Evolutionary conservation across 345 rosid species (phyloP), one percentile per base, ranked within the genome.

Genomic region (Geranium rotundifolium): DNA sequence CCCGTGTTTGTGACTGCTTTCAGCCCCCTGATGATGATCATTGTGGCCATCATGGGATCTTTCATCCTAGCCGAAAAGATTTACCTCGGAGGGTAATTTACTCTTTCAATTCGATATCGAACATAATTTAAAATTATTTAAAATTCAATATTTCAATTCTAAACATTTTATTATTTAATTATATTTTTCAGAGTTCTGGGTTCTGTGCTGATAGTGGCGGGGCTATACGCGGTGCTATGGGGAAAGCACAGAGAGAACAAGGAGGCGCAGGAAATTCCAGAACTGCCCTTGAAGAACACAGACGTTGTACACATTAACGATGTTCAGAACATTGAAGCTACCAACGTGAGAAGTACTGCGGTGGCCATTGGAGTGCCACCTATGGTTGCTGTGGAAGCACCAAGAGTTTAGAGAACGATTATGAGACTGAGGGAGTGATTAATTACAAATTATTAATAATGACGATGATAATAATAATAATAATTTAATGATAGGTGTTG

Each of bases 1-100:
- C 96, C 96, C 0, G 98, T 89, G 13, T 92, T 92, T 66, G 98
- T 87, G 7, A 89, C 96, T 23, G 89, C 91, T 63, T 92, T 92
- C 65, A 92, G 95, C 77, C 98, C 98, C 5, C 71, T 89, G 72
- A 81, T 92, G 83, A 85, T 89, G 81, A 80, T 92, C 79, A 71
- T 92, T 61, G 88, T 92, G 56, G 92, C 98, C 59, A 72, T 92
- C 83, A 76, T 92, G 84, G 90, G 96, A 27, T 89, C 95, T 56
- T 89, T 92, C 81, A 85, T 92, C 63, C 79, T 91, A 10, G 81
- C 86, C 0, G 95, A 91, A 73, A 86, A 91, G 63, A 89, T 87
- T 65, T 89, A 63, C 60, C 89, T 85, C 52, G 96, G 95, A 80
- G 84, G 93, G 98, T 92, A 89, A 29, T 19, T 19, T 17, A 7